Conservation (phyloP, 768 basidiomycete genomes). For the Saitozyma sp. region DNA sequence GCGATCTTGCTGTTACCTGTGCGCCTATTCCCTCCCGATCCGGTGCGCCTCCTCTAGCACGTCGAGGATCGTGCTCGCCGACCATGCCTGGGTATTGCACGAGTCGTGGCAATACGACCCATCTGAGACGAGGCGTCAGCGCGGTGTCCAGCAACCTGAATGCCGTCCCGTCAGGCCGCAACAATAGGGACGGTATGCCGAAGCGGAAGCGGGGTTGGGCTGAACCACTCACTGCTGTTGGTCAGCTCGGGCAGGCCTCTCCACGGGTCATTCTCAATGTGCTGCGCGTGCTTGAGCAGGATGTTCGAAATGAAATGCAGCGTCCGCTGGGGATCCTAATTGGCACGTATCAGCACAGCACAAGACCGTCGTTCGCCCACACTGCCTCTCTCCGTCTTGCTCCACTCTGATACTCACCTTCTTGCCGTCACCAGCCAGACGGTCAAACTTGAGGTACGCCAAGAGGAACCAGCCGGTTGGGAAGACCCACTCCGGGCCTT, state of each 20-base stretch:
- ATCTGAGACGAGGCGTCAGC: constrained; percentile 51
- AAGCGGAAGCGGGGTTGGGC: background rate
- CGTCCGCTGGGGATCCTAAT: constrained; percentile 67
- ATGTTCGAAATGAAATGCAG: constrained; percentile 76
- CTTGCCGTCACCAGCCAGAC: constrained; percentile 65
- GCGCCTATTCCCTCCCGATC: constrained; percentile 3
- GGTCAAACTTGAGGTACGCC: constrained; percentile 88
- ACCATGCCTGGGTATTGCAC: constrained; percentile 95
- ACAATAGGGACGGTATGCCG: no score
- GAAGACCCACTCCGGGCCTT: constrained; percentile 96
- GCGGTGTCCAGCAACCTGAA: no score
- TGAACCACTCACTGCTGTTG: constrained; percentile 42
- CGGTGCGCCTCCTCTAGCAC: constrained; percentile 74
- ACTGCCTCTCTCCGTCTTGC: background rate
- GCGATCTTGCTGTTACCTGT: background rate
- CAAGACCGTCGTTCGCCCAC: no score
- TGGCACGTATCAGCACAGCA: background rate
- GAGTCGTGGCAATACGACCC: constrained; percentile 82
- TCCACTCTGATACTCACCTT: constrained; percentile 57
- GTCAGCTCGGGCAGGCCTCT: constrained; percentile 80
- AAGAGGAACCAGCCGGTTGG: constrained; percentile 92
- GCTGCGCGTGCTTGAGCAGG: constrained; percentile 67
- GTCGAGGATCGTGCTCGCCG: constrained; percentile 85
- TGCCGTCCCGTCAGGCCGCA: no score
- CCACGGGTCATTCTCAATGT: constrained; percentile 83